Evolutionary conservation across 805 yeast species (phyloP).

Genomic region (Metahyphopichia silvanorum): DNA sequence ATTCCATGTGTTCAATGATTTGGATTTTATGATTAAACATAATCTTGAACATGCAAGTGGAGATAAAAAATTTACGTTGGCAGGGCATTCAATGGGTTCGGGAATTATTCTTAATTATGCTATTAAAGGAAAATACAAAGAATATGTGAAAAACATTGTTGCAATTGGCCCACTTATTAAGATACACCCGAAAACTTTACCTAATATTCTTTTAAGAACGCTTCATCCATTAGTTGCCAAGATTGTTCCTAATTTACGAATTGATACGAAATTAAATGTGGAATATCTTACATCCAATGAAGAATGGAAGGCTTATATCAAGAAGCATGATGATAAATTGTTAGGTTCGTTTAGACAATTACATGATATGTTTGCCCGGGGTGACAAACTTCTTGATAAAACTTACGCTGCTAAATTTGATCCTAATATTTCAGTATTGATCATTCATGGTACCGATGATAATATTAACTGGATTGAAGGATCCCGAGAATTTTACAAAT

Average conservation of each 20-base stretch:
- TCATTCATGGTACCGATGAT: constrained; percentile 66
- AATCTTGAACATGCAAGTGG: constrained; percentile 33
- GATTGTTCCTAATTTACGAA: constrained; percentile 45
- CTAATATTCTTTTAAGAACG: constrained; percentile 41
- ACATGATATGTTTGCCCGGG: constrained; percentile 61
- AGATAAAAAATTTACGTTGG: constrained; percentile 43
- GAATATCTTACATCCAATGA: constrained; percentile 53
- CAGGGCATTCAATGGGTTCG: constrained; percentile 85
- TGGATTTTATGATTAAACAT: constrained; percentile 52
- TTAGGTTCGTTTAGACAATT: constrained; percentile 56
- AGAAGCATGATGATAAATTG: constrained; percentile 32
- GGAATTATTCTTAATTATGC: constrained; percentile 65
- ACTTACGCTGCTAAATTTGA: constrained; percentile 33
- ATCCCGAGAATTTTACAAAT: constrained; percentile 38
- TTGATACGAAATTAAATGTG: constrained; percentile 54
- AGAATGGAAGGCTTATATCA: constrained; percentile 44
- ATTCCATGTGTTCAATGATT: constrained; percentile 51
- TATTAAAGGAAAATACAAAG: constrained; percentile 48
- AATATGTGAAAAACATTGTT: constrained; percentile 44
- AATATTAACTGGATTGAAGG: constrained; percentile 53
- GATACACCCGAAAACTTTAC: constrained; percentile 57
- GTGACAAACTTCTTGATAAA: constrained; percentile 45
- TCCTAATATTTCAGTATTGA: constrained; percentile 45
- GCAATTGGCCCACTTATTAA: constrained; percentile 59
- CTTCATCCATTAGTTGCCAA: constrained; percentile 37